These are phyloP conservation scores for Circinella minor DNA, from an alignment of 371 early-diverging fungal species.

Conservation along the genomic window DNA sequence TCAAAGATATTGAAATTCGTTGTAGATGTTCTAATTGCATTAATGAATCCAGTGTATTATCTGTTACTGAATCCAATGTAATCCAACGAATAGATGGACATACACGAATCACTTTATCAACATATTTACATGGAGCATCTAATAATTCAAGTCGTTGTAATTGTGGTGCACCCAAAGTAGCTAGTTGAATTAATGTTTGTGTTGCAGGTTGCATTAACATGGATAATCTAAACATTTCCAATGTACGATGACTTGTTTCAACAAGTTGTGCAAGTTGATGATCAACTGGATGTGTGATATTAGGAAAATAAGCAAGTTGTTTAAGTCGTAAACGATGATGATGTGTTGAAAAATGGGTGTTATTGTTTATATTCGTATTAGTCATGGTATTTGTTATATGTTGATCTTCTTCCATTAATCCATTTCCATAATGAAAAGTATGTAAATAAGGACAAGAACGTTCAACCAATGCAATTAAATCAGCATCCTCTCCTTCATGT, in stretches of 20 bases:
- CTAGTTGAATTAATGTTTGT: neutral
- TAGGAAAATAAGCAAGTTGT: constrained; percentile 1
- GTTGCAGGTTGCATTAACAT: neutral
- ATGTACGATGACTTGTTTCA: neutral
- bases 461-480: neutral
- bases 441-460: neutral
- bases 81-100: constrained; percentile 7
- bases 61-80: neutral
- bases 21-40: neutral
- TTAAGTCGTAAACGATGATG: neutral
- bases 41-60: neutral
- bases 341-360: neutral
- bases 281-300: neutral
- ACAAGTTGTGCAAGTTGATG: neutral
- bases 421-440: neutral
- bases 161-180: neutral
- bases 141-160: neutral
- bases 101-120: neutral
- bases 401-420: neutral
- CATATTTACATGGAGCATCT: neutral
- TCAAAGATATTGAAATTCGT: neutral
- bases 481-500: constrained; percentile 2
- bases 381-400: neutral
- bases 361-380: neutral
- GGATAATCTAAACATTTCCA: neutral